A percentile compares a stretch with the other conserved stretches of the same genome.
Conservation (phyloP, 176 grass and related monocot species). For the Saccharum officinarum region DNA sequence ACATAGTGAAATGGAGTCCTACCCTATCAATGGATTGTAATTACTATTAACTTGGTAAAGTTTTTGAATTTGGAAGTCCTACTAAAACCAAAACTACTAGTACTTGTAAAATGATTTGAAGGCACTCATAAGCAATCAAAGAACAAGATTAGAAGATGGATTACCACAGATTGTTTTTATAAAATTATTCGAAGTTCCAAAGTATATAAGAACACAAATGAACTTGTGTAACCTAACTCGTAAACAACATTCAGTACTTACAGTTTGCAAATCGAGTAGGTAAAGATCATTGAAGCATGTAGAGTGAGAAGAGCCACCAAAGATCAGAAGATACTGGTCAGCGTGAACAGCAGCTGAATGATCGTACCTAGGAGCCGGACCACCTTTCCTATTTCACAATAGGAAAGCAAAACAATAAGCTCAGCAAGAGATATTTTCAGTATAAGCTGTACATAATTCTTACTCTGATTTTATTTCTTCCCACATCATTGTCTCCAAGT, state of each 20-base stretch:
- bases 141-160: background rate
- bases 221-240: slow-evolving; percentile 5
- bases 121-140: background rate
- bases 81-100: slow-evolving; percentile 1
- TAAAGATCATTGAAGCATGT: slow-evolving; percentile 94
- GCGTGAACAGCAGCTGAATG: slow-evolving; percentile 76
- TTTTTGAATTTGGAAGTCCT: slow-evolving; percentile 13
- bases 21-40: background rate
- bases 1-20: background rate
- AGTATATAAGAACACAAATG: background rate
- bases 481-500: slow-evolving; percentile 96
- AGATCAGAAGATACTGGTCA: slow-evolving; percentile 88
- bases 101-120: background rate
- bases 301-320: slow-evolving; percentile 93
- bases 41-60: slow-evolving; percentile 2
- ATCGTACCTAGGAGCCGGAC: slow-evolving; percentile 83
- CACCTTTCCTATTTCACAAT: slow-evolving; percentile 56
- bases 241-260: slow-evolving; percentile 41
- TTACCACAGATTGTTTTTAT: background rate
- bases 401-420: slow-evolving; percentile 29
- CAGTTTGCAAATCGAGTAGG: slow-evolving; percentile 79
- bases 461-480: slow-evolving; percentile 74
- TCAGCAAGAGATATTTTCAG: slow-evolving; percentile 4
- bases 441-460: slow-evolving; percentile 38
- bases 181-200: slow-evolving; percentile 3